Evolutionary conservation across 1,284 basidiomycete species (phyloP).

Genomic region (Kwoniella shivajii): DNA sequence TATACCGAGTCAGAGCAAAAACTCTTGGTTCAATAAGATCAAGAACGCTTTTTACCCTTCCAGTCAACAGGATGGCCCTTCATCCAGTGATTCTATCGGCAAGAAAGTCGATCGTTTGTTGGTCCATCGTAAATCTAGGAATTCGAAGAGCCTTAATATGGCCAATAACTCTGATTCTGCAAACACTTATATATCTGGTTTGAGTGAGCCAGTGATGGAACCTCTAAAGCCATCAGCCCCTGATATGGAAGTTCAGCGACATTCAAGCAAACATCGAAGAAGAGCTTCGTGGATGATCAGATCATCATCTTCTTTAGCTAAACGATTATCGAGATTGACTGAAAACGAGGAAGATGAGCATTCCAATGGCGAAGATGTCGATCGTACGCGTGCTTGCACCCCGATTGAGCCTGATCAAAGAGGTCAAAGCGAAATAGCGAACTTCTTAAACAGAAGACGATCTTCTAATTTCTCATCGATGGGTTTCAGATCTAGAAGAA

Average conservation of each 20-base stretch:
- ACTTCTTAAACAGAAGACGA: neutral
- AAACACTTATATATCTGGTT: neutral
- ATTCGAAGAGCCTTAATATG: neutral
- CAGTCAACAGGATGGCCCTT: neutral
- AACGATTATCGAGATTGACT: conserved; percentile 6
- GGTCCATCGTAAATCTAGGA: neutral
- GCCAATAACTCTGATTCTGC: neutral
- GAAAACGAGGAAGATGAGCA: conserved; percentile 2
- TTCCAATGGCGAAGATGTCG: neutral
- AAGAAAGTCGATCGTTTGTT: conserved; percentile 1
- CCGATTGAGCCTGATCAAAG: neutral
- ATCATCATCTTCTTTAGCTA: conserved; percentile 6
- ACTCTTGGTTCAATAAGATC: neutral
- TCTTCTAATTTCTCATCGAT: neutral
- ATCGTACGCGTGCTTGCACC: neutral
- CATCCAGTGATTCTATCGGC: neutral
- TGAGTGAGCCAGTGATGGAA: neutral
- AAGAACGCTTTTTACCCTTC: conserved; percentile 1
- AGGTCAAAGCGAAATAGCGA: neutral
- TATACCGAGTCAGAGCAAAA: neutral
- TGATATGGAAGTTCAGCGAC: neutral
- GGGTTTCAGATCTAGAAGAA: neutral
- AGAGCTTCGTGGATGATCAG: conserved; percentile 7
- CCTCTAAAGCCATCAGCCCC: neutral
- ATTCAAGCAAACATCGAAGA: neutral